A percentile compares a stretch with the other conserved stretches of the same genome.
Conservation (phyloP, 768 basidiomycete species). For the Trametes elegans region DNA sequence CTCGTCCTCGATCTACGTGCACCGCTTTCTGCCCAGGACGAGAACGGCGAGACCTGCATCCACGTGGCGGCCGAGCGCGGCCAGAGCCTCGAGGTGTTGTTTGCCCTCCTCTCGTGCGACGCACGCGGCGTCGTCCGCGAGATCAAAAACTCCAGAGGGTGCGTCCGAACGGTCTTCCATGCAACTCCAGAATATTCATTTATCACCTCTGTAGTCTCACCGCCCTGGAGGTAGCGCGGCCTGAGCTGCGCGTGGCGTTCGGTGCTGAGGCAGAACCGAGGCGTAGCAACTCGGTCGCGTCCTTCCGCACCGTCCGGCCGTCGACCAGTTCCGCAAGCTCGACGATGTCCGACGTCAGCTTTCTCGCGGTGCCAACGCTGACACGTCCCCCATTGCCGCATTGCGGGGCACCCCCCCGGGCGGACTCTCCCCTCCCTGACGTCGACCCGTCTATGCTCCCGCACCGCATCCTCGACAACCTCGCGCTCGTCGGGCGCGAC, state of each 20-base stretch:
- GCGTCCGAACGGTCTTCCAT: conserved; percentile 22
- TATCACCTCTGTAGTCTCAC: conserved; percentile 45
- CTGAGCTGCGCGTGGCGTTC: conserved; percentile 65
- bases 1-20: conserved; percentile 68
- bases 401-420: conserved; percentile 2
- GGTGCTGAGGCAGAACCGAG: conserved; percentile 45
- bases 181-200: background rate
- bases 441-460: conserved; percentile 35
- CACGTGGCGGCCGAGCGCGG: conserved; percentile 80
- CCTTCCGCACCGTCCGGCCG: conserved; percentile 44
- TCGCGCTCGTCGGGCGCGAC: conserved; percentile 48
- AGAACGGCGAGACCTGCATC: conserved; percentile 71
- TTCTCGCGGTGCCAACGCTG: background rate
- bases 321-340: conserved; percentile 44
- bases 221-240: conserved; percentile 63
- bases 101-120: conserved; percentile 66
- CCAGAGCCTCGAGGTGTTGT: conserved; percentile 57
- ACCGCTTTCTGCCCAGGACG: conserved; percentile 64
- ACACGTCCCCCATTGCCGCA: background rate
- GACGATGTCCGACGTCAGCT: conserved; percentile 14
- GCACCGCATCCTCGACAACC: conserved; percentile 51
- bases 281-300: conserved; percentile 54
- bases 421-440: conserved; percentile 33
- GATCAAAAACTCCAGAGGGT: conserved; percentile 73
- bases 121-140: conserved; percentile 51